phyloP scores from a whole-genome alignment of 1,139 yeast genomes.

The Magnusiomyces sp. region DNA sequence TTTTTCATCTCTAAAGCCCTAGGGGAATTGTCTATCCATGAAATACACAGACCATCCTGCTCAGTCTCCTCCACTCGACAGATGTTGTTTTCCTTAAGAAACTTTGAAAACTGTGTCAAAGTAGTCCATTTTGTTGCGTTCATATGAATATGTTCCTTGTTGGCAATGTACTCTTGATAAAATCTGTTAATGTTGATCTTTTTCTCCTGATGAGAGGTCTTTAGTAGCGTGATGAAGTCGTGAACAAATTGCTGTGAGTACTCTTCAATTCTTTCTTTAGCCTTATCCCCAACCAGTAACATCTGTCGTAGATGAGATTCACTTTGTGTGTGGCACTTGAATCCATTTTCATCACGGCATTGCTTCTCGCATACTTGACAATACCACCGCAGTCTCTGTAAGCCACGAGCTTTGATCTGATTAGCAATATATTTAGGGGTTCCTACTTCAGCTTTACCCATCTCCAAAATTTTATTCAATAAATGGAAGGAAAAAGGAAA shows the following conservation, averaged over 20 bases:
- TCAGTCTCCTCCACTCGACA: conserved; percentile 45
- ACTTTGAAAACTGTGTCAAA: conserved; percentile 60
- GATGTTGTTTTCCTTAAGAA: conserved; percentile 52
- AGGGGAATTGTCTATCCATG: conserved; percentile 47
- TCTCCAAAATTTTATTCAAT: conserved; percentile 18
- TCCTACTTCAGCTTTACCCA: conserved; percentile 64
- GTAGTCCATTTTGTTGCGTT: conserved; percentile 79
- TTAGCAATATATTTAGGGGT: conserved; percentile 77
- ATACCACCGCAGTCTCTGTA: conserved; percentile 76
- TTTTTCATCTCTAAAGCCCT: conserved; percentile 36
- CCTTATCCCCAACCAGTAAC: conserved; percentile 34
- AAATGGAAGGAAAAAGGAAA: neutral
- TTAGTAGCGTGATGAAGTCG: conserved; percentile 58
- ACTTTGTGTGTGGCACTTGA: conserved; percentile 73
- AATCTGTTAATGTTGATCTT: conserved; percentile 71
- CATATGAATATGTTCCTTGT: conserved; percentile 80
- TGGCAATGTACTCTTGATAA: conserved; percentile 74
- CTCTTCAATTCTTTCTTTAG: conserved; percentile 44
- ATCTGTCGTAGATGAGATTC: conserved; percentile 64
- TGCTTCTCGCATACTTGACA: conserved; percentile 91
- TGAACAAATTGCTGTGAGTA: conserved; percentile 53
- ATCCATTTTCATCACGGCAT: conserved; percentile 93
- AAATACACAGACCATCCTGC: conserved; percentile 40
- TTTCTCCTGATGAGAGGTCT: conserved; percentile 73
- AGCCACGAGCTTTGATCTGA: conserved; percentile 72